Evolutionary conservation across 2,329 filamentous ascomycete genomes (phyloP).

Genomic region (Helotiales sp.): DNA sequence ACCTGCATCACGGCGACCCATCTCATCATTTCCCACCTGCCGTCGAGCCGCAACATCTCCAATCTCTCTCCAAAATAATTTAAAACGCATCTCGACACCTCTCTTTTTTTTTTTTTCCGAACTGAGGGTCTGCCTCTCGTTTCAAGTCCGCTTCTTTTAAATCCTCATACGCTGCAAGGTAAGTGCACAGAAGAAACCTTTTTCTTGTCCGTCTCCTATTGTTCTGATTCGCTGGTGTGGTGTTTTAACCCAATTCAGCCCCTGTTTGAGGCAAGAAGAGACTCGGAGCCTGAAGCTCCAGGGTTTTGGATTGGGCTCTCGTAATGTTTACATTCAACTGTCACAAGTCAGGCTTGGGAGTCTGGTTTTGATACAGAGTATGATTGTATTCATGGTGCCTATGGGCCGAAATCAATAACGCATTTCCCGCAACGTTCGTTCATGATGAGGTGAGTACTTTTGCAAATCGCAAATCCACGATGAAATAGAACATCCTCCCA

Average conservation of each 20-base stretch:
- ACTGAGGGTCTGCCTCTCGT: not conserved
- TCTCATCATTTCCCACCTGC: constrained; percentile 4
- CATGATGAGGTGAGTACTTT: too few relatives aligned
- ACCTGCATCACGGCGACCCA: constrained; percentile 3
- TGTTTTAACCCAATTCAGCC: constrained; percentile 5
- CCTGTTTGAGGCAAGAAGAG: not conserved
- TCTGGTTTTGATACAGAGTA: too few relatives aligned
- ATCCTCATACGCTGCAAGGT: not conserved
- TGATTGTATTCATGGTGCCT: not conserved
- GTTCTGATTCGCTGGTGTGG: constrained; percentile 5
- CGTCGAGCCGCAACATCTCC: not conserved
- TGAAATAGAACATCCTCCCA: not conserved
- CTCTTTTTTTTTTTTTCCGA: not conserved
- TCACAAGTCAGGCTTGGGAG: not conserved
- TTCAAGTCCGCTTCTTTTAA: not conserved
- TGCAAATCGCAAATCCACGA: not conserved
- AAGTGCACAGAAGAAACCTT: not conserved
- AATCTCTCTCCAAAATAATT: not conserved
- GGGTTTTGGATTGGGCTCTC: not conserved
- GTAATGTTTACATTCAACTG: too few relatives aligned
- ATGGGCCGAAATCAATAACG: not conserved
- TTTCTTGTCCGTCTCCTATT: not conserved
- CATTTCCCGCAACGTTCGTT: not conserved
- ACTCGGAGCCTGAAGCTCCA: not conserved
- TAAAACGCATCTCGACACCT: not conserved